These are phyloP conservation scores for Naematelia aurantialba DNA, from an alignment of 768 basidiomycete genomes.

Conservation along the genomic window DNA sequence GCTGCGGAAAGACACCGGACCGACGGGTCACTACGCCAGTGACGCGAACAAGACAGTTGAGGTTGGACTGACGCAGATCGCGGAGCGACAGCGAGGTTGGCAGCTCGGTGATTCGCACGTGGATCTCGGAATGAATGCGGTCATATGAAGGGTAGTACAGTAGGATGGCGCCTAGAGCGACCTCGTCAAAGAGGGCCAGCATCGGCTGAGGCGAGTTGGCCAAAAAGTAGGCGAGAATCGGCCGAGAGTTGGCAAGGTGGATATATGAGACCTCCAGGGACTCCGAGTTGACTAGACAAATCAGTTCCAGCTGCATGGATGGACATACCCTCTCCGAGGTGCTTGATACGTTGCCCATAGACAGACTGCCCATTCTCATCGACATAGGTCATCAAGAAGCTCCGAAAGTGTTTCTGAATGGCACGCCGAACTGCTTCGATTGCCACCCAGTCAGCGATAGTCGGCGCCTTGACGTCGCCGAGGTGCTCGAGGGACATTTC, in stretches of 20 bases:
- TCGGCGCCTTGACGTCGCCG: conserved; percentile 95
- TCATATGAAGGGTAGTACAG: conserved; percentile 94
- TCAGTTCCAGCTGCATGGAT: neutral
- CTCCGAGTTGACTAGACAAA: conserved; percentile 79
- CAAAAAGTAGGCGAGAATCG: conserved; percentile 94
- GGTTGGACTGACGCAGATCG: conserved; percentile 83
- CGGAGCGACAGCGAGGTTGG: conserved; percentile 85
- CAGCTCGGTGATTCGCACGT: conserved; percentile 92
- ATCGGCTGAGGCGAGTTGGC: conserved; percentile 90
- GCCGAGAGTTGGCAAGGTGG: conserved; percentile 87
- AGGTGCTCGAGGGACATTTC: conserved; percentile 93
- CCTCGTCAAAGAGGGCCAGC: conserved; percentile 90
- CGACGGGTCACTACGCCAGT: conserved; percentile 93
- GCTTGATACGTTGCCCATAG: conserved; percentile 88
- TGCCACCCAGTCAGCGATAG: conserved; percentile 96
- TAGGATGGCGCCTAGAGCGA: conserved; percentile 87
- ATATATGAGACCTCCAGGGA: conserved; percentile 95
- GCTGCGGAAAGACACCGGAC: conserved; percentile 95
- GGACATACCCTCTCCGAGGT: conserved; percentile 83
- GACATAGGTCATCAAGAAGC: conserved; percentile 92
- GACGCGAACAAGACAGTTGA: conserved; percentile 93
- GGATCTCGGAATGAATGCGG: conserved; percentile 95
- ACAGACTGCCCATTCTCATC: conserved; percentile 88
- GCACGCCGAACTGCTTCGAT: conserved; percentile 84
- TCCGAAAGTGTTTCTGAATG: conserved; percentile 85